Evolutionary conservation across 2,329 filamentous ascomycete genomes (phyloP).

Genomic region (Cladosporium velox): DNA sequence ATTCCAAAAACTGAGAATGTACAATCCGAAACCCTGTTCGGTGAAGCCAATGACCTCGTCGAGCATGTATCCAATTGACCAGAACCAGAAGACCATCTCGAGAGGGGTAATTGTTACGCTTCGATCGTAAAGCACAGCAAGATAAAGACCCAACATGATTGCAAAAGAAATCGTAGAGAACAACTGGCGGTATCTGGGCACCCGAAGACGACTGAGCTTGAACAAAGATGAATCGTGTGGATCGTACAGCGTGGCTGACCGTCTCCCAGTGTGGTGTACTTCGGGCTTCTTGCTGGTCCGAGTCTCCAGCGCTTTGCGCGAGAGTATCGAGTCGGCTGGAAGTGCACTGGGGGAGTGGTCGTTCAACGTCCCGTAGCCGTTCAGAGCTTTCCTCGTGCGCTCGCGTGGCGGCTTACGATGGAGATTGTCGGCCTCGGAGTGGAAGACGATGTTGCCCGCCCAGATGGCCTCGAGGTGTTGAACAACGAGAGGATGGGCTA

Average conservation of each 20-base stretch:
- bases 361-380: conserved; percentile 44
- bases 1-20: conserved; percentile 98
- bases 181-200: conserved; percentile 88
- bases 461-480: conserved; percentile 97
- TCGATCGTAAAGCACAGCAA: conserved; percentile 75
- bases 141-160: conserved; percentile 79
- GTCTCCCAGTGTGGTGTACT: conserved; percentile 51
- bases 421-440: conserved; percentile 81
- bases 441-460: conserved; percentile 93
- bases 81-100: conserved; percentile 94
- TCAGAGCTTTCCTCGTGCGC: conserved; percentile 18
- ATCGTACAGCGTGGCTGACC: conserved; percentile 85
- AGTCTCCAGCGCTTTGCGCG: conserved; percentile 32
- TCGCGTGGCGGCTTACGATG: conserved; percentile 60
- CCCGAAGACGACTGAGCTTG: conserved; percentile 85
- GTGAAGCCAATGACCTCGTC: conserved; percentile 96
- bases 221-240: conserved; percentile 86
- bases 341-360: conserved; percentile 30
- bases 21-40: conserved; percentile 92
- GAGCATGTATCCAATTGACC: conserved; percentile 95
- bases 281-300: conserved; percentile 26
- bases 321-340: conserved; percentile 35
- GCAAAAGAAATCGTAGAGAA: conserved; percentile 86
- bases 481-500: conserved; percentile 87
- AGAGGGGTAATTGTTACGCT: conserved; percentile 79